Conservation (phyloP, 2,329 filamentous ascomycete genomes). For the Trichothecium roseum region DNA sequence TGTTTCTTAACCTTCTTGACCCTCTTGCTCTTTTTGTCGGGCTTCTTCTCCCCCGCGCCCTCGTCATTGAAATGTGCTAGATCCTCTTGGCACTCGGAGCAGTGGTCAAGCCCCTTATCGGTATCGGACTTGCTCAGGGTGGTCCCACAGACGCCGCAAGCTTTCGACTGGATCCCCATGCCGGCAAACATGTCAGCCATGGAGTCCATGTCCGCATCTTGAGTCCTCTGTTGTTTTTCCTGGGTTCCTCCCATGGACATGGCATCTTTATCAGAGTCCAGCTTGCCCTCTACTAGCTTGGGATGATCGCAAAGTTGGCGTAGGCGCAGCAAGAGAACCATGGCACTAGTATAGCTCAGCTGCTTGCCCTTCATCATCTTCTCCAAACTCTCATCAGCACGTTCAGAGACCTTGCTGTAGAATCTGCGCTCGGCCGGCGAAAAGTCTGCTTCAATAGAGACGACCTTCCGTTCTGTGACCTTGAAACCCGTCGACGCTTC, state of each 20-base stretch:
- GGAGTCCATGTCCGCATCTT: constrained; percentile 60
- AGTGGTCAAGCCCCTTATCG: constrained; percentile 37
- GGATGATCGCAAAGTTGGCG: constrained; percentile 94
- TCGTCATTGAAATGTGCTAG: constrained; percentile 49
- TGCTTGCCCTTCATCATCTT: constrained; percentile 71
- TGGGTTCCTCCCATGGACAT: constrained; percentile 52
- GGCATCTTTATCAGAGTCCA: constrained; percentile 81
- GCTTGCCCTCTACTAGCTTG: constrained; percentile 72
- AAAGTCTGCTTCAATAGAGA: constrained; percentile 69
- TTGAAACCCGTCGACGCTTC: constrained; percentile 59
- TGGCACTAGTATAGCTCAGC: constrained; percentile 84
- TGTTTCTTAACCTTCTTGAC: constrained; percentile 2
- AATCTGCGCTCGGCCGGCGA: constrained; percentile 72
- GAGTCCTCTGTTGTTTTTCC: constrained; percentile 26
- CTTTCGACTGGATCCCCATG: constrained; percentile 63
- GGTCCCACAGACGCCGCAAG: constrained; percentile 74
- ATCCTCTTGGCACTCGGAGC: constrained; percentile 65
- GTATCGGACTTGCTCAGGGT: constrained; percentile 45
- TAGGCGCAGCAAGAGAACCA: constrained; percentile 82
- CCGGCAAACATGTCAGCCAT: constrained; percentile 81
- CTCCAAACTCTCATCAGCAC: constrained; percentile 78
- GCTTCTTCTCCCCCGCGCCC: constrained; percentile 25
- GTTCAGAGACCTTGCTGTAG: constrained; percentile 72
- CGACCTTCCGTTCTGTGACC: constrained; percentile 82
- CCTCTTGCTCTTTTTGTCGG: constrained; percentile 12